Base-by-base conservation (phyloP, 495 filamentous ascomycete species). In the Penicillium ucsense region DNA sequence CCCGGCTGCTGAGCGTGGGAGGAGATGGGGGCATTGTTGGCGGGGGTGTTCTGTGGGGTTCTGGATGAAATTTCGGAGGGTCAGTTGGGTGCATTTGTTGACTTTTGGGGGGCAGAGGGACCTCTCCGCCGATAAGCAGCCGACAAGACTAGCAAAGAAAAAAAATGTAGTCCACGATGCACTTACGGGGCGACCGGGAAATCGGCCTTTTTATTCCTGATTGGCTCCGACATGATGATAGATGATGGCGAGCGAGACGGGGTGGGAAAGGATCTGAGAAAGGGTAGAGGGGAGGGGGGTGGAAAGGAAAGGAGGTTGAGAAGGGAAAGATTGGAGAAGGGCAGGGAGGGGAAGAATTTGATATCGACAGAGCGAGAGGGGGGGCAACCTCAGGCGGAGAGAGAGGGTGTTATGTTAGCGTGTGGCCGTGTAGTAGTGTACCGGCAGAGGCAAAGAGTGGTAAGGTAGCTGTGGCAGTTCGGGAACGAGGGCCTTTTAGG, bases 1-100 rank as follows among this genome's bases (percentile, higher is more conserved):
- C 86, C 85, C 49, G 94, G 94, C 71, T 95, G 88, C 72, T 94
- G 88, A 52, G 92, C 92, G 70, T 94, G 91, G 45, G 94, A 97
- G 11, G 89, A 94, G 67, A 99, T 99, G 38, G 94, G 94, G 52
- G 94, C 94, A 74, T 89, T 89, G 64, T 79, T 88, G 35, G 88
- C 83, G 53, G 94, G 91, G 12, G 90, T 95, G 71, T 96, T 95
- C 73, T 96, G 91, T 58, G 91, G 91, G 57, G 91, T 97, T 55
- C 86, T 94, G 41, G 30, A 20, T 20, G 20, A 45, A 35, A 35
- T 61, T 55, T 41, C 41, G 48, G 41, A 36, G 31, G 41, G 51
- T 60, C 43, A 60, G 59, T 56, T 38, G 51, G 51, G 55, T 55
- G 54, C 41, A 28, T 49, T 41, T 48, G 45, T 46, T 12, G 20